Conservation (phyloP, 805 yeast species). For the Monosporozyma servazzii region DNA sequence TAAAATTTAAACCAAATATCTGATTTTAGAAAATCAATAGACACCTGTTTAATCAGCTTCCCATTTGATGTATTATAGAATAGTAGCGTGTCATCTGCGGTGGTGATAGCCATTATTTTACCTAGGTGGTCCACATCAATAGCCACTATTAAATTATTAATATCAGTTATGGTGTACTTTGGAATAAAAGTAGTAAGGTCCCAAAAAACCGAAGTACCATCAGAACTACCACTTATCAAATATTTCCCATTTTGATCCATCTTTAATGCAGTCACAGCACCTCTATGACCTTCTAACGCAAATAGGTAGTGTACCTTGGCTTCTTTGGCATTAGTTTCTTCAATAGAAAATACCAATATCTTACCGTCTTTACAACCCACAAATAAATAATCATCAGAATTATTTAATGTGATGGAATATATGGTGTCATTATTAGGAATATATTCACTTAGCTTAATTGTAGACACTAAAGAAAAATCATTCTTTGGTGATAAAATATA, state of each 20-base stretch:
- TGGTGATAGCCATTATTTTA: constrained; percentile 15
- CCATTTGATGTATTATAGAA: constrained; percentile 14
- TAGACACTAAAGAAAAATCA: constrained; percentile 23
- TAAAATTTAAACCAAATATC: constrained; percentile 16
- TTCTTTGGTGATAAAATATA: constrained; percentile 2
- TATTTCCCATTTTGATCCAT: constrained; percentile 46
- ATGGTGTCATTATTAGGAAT: constrained; percentile 19
- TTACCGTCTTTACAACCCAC: constrained; percentile 43
- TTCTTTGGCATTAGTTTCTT: constrained; percentile 2
- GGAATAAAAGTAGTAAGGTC: constrained; percentile 13
- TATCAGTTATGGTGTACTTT: constrained; percentile 9
- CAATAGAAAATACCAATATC: constrained; percentile 18
- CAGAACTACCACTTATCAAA: constrained; percentile 41
- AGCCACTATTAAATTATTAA: constrained; percentile 12
- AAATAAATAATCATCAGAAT: constrained; percentile 32
- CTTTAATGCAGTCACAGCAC: constrained; percentile 38
- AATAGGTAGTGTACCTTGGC: constrained; percentile 6
- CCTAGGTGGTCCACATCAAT: constrained; percentile 21
- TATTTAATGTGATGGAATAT: constrained; percentile 27
- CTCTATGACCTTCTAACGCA: constrained; percentile 38
- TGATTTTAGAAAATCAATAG: constrained; percentile 5
- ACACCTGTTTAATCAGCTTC: constrained; percentile 3
- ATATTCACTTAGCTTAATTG: constrained; percentile 3
- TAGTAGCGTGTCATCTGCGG: constrained; percentile 12
- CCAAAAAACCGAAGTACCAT: constrained; percentile 24